phyloP scores from a whole-genome alignment of 78 protist genomes.

The Andalucia godoyi region DNA sequence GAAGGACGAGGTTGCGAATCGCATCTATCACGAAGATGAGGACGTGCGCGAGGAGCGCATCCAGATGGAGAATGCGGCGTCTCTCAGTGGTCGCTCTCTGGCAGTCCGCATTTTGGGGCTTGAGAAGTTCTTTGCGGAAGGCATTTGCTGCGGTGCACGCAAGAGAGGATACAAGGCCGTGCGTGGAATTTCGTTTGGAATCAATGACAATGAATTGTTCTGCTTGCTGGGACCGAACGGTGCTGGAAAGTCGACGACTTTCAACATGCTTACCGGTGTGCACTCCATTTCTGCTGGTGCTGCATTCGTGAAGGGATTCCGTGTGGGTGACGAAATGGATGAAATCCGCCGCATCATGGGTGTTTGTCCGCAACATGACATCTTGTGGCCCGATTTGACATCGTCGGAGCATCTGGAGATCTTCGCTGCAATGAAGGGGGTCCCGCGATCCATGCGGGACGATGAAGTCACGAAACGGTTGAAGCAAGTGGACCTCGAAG shows the following conservation, averaged over 20 bases:
- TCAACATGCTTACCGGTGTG: constrained; percentile 59
- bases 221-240: constrained; percentile 74
- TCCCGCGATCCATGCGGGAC: not conserved
- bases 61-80: too few species aligned
- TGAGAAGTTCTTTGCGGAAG: too few species aligned
- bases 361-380: constrained; percentile 52
- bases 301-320: constrained; percentile 35
- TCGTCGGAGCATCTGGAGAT: constrained; percentile 47
- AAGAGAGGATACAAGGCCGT: too few species aligned
- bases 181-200: constrained; percentile 16
- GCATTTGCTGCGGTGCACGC: too few species aligned
- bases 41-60: too few species aligned
- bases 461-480: not conserved
- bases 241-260: constrained; percentile 70
- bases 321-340: not conserved
- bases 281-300: constrained; percentile 53
- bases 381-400: constrained; percentile 51
- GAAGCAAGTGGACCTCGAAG: constrained; percentile 12
- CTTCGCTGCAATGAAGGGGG: constrained; percentile 35
- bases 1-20: too few species aligned
- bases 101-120: too few species aligned
- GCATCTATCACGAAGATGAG: too few species aligned
- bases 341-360: constrained; percentile 36
- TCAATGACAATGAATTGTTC: constrained; percentile 19
- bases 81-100: too few species aligned